Evolutionary conservation across 1,139 yeast genomes (phyloP), one percentile per base, ranked within the genome.

Genomic region (Pichia sp.): DNA sequence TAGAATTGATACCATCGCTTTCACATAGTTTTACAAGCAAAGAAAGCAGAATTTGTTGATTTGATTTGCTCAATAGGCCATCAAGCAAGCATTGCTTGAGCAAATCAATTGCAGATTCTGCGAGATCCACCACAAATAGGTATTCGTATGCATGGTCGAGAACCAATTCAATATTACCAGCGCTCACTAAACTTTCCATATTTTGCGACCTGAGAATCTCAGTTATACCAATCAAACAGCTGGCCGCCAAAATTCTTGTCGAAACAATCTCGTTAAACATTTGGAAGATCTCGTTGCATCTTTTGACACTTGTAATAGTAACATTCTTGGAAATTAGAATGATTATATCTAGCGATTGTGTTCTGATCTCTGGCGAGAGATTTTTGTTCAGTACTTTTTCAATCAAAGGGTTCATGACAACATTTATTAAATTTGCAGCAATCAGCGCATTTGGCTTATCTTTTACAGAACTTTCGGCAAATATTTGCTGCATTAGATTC

Each of bases 301-400:
- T 16, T 16, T 16, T 16, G 23, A 16, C 23, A 16, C 23, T 16
- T 16, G 23, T 16, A n/a, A 57, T 29, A 9, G 52, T 48, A 16
- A 62, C 55, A 29, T 56, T 50, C 10, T 55, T 48, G 33, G 58
- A 50, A 37, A 64, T 52, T 32, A 57, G 56, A n/a, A 69, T 65
- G 8, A 75, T 54, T 6, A 68, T 64, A 16, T 50, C 46, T 9
- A 79, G 63, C 6, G 80, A 69, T 40, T 64, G 65, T 49, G 72
- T 74, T 42, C 81, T 64, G 23, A 78, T 68, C 42, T 77, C 82
- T 47, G 73, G 63, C 6, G 81, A 75, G 46, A 69, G 68, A 11
- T 65, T 63, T 39, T 71, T 68, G 39, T 68, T 66, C 2, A 62
- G 53, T 5, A 70, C 65, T 44, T 70, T 73, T n/a, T 60, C 62